These are phyloP conservation scores for Saitoella complicata DNA, from an alignment of 805 yeast genomes.

Conservation along the genomic window DNA sequence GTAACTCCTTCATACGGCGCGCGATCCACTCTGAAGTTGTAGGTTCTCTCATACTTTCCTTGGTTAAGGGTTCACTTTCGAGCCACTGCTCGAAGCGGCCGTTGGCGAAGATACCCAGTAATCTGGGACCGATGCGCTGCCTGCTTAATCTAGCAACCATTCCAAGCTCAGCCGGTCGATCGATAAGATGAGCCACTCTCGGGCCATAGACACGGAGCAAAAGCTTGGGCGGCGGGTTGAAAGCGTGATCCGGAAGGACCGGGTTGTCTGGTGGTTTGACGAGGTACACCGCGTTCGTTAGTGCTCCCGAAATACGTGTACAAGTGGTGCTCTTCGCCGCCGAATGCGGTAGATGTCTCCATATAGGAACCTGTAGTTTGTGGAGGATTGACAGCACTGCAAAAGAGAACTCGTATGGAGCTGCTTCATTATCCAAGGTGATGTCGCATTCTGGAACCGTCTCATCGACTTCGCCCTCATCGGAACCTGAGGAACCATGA, in stretches of 20 bases:
- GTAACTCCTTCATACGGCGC: conserved; percentile 91
- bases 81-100: conserved; percentile 91
- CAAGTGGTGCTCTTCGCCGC: conserved; percentile 31
- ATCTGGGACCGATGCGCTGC: conserved; percentile 71
- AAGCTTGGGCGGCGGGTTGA: conserved; percentile 22
- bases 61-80: conserved; percentile 63
- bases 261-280: conserved; percentile 37
- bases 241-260: conserved; percentile 4
- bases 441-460: too few relatives aligned
- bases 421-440: too few relatives aligned
- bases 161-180: conserved; percentile 63
- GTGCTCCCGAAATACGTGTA: conserved; percentile 72
- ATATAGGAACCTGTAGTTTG: conserved; percentile 52
- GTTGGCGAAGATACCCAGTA: conserved; percentile 77
- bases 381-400: conserved; percentile 55
- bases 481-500: too few relatives aligned
- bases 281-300: conserved; percentile 68
- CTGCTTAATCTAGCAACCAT: conserved; percentile 57
- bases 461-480: too few relatives aligned
- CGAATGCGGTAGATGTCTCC: conserved; percentile 43
- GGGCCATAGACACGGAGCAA: conserved; percentile 77
- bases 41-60: conserved; percentile 56
- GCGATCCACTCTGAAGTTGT: conserved; percentile 72
- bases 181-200: conserved; percentile 71
- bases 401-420: too few relatives aligned